Evolutionary conservation across 2,329 filamentous ascomycete genomes (phyloP), one percentile per base, ranked within the genome.

Genomic region (Arthroderma sp.): DNA sequence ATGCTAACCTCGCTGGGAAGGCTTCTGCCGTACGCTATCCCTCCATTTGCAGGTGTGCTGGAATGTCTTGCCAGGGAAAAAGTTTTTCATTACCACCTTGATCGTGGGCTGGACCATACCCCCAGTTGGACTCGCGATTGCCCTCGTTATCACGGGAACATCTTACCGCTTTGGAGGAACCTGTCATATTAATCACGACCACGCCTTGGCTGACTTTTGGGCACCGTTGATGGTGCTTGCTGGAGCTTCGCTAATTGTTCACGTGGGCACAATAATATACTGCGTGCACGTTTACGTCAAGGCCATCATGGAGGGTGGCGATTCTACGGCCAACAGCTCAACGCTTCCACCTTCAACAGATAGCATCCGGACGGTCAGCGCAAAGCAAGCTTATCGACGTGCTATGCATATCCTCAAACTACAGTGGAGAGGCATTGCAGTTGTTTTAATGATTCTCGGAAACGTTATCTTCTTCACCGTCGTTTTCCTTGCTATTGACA

Each of bases 41-140:
- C 81, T 98, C 55, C 91, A 98, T 64, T 78, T 98, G 28, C 91
- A 96, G 64, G 95, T 98, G 52, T 95, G 88, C 70, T 98, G 91
- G 91, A 87, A 96, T 62, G 74, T 93, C 31, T 79, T 89, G 5
- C 84, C 94, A 3, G 91, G 91, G 34, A 77, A 80, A 38, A 83
- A 75, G 56, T 96, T 95, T 65, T 95, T 95, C 78, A 86, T 86
- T 70, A 75, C 77, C 52, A 80, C 89, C 3, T 80, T 94, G 57
- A 73, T 75, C 10, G 68, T 80, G 6, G 91, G 91, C 50, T 95
- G 89, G 84, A 83, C 83, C 11, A 73, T 96, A 38, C 86, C 88
- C 2, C 72, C 80, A 27, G 66, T 86, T 15, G 84, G 86, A 32
- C 76, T 94, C 51, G 72, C 80, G 3, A 64, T 89, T 36, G 85